Evolutionary conservation across 176 grass and related monocot genomes (phyloP).

Genomic region (Musa schizocarpa): DNA sequence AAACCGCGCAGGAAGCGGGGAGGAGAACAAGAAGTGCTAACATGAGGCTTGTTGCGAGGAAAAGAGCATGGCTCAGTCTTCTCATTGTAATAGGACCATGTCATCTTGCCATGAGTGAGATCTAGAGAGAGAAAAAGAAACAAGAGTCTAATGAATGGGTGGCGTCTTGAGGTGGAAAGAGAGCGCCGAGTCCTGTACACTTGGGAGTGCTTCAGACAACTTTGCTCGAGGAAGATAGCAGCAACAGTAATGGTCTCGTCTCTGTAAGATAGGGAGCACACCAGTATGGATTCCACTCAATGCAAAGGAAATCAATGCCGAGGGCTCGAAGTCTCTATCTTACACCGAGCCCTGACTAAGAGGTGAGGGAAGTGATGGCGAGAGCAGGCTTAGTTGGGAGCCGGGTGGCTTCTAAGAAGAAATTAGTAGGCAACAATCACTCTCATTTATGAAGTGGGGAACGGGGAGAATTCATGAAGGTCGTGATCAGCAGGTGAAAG

Average conservation of each 20-base stretch:
- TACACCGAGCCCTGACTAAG: neutral
- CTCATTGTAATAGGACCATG: constrained; percentile 5
- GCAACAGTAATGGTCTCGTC: neutral
- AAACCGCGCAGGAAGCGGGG: neutral
- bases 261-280: neutral
- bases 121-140: no score
- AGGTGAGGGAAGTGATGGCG: neutral
- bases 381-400: neutral
- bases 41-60: neutral
- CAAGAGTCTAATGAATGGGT: neutral
- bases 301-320: neutral
- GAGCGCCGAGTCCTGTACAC: neutral
- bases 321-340: neutral
- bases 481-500: no score
- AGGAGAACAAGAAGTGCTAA: neutral
- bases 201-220: neutral
- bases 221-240: neutral
- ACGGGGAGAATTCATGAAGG: neutral
- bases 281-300: neutral
- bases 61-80: neutral
- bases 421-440: neutral
- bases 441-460: neutral
- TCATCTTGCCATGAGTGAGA: neutral
- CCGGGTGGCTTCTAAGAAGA: neutral
- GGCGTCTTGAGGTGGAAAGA: neutral